Evolutionary conservation across 495 filamentous ascomycete species (phyloP).

Genomic region (Neurospora tetrasperma): DNA sequence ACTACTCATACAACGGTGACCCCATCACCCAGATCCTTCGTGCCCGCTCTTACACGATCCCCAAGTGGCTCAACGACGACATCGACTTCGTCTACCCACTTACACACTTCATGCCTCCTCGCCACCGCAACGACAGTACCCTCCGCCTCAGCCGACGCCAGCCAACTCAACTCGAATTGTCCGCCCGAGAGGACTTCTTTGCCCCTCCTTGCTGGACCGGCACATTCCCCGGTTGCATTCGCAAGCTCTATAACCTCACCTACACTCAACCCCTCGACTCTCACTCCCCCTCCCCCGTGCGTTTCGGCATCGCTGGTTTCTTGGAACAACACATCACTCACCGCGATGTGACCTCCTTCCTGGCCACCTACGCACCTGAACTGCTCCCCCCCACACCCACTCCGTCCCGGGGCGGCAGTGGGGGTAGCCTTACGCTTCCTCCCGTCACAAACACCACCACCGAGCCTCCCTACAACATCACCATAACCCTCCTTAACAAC

Average conservation of each 20-base stretch:
- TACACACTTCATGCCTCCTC: slow-evolving; percentile 33
- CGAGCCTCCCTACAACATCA: slow-evolving; percentile 44
- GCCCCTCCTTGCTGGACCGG: slow-evolving; percentile 20
- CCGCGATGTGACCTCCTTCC: slow-evolving; percentile 45
- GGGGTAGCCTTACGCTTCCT: neutral
- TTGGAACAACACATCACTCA: slow-evolving; percentile 56
- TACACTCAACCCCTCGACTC: slow-evolving; percentile 14
- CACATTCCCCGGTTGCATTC: slow-evolving; percentile 28
- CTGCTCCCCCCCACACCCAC: slow-evolving; percentile 18
- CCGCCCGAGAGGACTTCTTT: neutral
- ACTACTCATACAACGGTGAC: slow-evolving; percentile 23
- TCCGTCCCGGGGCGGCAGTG: neutral
- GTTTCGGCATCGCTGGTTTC: slow-evolving; percentile 59
- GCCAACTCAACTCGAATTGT: neutral
- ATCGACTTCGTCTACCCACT: slow-evolving; percentile 35
- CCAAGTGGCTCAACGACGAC: slow-evolving; percentile 27
- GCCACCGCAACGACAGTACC: neutral
- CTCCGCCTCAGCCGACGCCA: neutral
- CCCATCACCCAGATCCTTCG: slow-evolving; percentile 18
- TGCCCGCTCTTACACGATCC: slow-evolving; percentile 37
- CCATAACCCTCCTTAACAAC: slow-evolving; percentile 49
- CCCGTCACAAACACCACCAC: neutral
- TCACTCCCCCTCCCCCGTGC: slow-evolving; percentile 15
- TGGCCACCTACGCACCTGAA: slow-evolving; percentile 40
- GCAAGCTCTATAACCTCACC: slow-evolving; percentile 31